Evolutionary conservation across 805 yeast genomes (phyloP).

Genomic region (Kodamaea neixiangensis): DNA sequence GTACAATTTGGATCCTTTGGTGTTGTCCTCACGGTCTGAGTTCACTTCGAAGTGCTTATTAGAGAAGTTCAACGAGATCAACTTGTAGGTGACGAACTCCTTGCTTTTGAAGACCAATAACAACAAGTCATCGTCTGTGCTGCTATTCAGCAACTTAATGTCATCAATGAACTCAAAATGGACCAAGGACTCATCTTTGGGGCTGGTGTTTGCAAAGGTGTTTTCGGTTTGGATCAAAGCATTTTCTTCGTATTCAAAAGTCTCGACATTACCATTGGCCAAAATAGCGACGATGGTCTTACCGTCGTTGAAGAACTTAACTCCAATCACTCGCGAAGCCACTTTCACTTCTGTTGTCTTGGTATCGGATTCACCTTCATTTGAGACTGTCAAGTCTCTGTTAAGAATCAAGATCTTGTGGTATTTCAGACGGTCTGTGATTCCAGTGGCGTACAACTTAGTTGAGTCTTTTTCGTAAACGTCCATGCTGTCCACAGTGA

Average conservation of each 20-base stretch:
- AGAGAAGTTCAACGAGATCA: constrained; percentile 24
- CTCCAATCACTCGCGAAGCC: constrained; percentile 8
- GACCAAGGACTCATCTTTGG: constrained; percentile 28
- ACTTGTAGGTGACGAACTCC: constrained; percentile 21
- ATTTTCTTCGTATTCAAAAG: constrained; percentile 12
- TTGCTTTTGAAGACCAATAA: constrained; percentile 18
- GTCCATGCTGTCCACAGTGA: constrained; percentile 47
- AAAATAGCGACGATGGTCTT: constrained; percentile 22
- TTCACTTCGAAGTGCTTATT: constrained; percentile 25
- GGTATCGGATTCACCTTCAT: constrained; percentile 9
- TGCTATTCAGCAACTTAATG: constrained; percentile 24
- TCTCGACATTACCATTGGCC: constrained; percentile 30
- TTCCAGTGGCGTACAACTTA: constrained; percentile 40
- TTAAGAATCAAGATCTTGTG: constrained; percentile 27
- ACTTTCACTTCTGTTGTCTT: constrained; percentile 14
- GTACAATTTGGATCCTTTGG: constrained; percentile 5
- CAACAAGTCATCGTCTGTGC: constrained; percentile 17
- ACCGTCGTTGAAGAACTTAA: constrained; percentile 12
- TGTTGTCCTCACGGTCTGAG: constrained; percentile 9
- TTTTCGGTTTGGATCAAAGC: constrained; percentile 11
- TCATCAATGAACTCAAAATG: constrained; percentile 29
- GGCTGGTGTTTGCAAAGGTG: constrained; percentile 9
- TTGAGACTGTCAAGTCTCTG: constrained; percentile 10
- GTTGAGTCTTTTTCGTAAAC: constrained; percentile 10
- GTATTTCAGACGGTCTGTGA: constrained; percentile 35